Base-by-base conservation (phyloP, 2,329 filamentous ascomycete genomes). In the Conoideocrella luteorostrata region DNA sequence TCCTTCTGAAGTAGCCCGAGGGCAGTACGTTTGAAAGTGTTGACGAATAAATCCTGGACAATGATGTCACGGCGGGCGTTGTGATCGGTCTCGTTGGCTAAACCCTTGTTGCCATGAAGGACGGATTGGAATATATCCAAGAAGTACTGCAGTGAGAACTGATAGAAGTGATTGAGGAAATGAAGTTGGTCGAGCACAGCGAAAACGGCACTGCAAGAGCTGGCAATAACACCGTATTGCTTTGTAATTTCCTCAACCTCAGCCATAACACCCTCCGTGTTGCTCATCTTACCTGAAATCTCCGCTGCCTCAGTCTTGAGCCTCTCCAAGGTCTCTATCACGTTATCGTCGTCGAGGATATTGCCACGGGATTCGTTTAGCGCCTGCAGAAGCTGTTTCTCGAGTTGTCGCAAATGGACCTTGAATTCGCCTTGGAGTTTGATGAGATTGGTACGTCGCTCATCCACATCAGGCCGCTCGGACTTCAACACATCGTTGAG, bases 371-470 rank as follows among this genome's bases (percentile, higher is more conserved):
- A 97, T 66, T 96, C 91, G 59, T 98, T 98, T 59, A 98, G 82
- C 21, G 94, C 91, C 63, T 96, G 89, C 38, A 98, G 72, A 41
- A 98, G 75, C 45, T 87, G 84, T 69, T 95, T 96, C 72, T 98
- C 94, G 22, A 98, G 78, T 64, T 95, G 88, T 50, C 93, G 85
- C 34, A 98, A 79, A 66, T 96, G 91, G n/a, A 97, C 84, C 69
- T 94, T 96, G 77, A 98, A 98, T 67, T 98, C 94, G 58, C 93
- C 93, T 69, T 98, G 93, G 57, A 96, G 80, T 70, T 98, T 98
- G 76, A 97, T 95, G 52, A 98, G 82, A 63, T 98, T 97, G 28
- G 90, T 95, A 45, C 93, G 82, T 51, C 93, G 81, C 71, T 97
- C 90, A 61, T 98, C 93, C 15, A 98, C 89, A 67, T 98, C 93